Conservation (phyloP, 257 asterid genomes). For the Ilex aquifolium region DNA sequence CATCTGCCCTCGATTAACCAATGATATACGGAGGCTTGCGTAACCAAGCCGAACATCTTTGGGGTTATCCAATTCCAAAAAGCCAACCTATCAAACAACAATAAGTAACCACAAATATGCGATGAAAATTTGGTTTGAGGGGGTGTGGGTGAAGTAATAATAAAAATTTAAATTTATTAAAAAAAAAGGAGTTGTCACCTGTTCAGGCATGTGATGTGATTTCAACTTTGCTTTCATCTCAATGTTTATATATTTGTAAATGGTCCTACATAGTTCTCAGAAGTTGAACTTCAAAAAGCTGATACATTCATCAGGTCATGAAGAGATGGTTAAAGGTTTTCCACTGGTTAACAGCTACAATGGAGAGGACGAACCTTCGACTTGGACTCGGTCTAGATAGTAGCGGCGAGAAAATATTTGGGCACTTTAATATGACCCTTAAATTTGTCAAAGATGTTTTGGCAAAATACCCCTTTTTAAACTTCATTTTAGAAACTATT, state of each 20-base stretch:
- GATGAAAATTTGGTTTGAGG: not conserved
- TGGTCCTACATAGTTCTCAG: slow-evolving; percentile 94
- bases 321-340: too few relatives aligned
- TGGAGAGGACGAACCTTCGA: too few relatives aligned
- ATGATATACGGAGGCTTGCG: slow-evolving; percentile 87
- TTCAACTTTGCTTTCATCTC: slow-evolving; percentile 93
- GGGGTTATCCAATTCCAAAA: slow-evolving; percentile 98
- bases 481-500: too few relatives aligned
- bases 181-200: slow-evolving; percentile 31
- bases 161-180: not conserved
- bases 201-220: slow-evolving; percentile 99
- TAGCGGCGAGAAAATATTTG: too few relatives aligned
- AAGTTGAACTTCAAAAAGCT: slow-evolving; percentile 74
- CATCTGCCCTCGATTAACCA: slow-evolving; percentile 84
- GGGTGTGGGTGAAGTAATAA: not conserved
- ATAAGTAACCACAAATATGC: not conserved
- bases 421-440: too few relatives aligned
- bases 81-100: slow-evolving; percentile 56
- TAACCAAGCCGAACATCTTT: slow-evolving; percentile 92
- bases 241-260: slow-evolving; percentile 90
- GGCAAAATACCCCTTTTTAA: too few relatives aligned
- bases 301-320: slow-evolving; percentile 1
- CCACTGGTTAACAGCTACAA: too few relatives aligned
- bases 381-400: too few relatives aligned
- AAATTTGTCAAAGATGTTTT: too few relatives aligned